Conservation (phyloP, 2,329 filamentous ascomycete genomes). For the Sordariomycetes sp. region DNA sequence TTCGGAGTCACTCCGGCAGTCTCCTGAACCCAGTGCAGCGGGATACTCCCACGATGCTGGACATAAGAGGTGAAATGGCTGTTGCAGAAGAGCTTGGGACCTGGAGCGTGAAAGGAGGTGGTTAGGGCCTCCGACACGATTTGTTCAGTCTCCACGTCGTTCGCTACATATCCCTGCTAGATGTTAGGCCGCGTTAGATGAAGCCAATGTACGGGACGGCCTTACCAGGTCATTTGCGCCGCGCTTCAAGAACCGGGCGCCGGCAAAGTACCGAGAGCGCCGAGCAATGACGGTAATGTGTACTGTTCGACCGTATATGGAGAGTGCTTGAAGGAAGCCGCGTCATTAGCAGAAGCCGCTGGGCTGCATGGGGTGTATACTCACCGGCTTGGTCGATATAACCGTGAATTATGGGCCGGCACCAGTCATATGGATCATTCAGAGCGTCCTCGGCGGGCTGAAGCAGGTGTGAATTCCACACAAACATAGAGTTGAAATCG, state of each 20-base stretch:
- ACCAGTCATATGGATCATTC: slow-evolving; percentile 87
- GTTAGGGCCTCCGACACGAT: slow-evolving; percentile 91
- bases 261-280: slow-evolving; percentile 85
- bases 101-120: slow-evolving; percentile 89
- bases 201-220: background rate
- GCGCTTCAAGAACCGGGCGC: slow-evolving; percentile 85
- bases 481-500: slow-evolving; percentile 88
- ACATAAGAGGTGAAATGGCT: slow-evolving; percentile 93
- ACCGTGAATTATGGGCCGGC: slow-evolving; percentile 85
- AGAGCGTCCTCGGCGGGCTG: slow-evolving; percentile 58
- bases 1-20: slow-evolving; percentile 91
- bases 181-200: background rate
- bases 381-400: slow-evolving; percentile 78
- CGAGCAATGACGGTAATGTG: slow-evolving; percentile 92
- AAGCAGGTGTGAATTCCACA: slow-evolving; percentile 90
- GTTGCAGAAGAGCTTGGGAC: slow-evolving; percentile 71
- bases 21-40: slow-evolving; percentile 94
- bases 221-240: slow-evolving; percentile 72
- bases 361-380: slow-evolving; percentile 1
- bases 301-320: slow-evolving; percentile 75
- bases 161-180: slow-evolving; percentile 71
- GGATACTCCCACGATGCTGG: slow-evolving; percentile 92
- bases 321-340: slow-evolving; percentile 35
- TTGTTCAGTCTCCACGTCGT: slow-evolving; percentile 97
- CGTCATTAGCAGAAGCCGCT: background rate